Conservation (phyloP, 108 stramenopile species). For the Discostella stelligeroides region DNA sequence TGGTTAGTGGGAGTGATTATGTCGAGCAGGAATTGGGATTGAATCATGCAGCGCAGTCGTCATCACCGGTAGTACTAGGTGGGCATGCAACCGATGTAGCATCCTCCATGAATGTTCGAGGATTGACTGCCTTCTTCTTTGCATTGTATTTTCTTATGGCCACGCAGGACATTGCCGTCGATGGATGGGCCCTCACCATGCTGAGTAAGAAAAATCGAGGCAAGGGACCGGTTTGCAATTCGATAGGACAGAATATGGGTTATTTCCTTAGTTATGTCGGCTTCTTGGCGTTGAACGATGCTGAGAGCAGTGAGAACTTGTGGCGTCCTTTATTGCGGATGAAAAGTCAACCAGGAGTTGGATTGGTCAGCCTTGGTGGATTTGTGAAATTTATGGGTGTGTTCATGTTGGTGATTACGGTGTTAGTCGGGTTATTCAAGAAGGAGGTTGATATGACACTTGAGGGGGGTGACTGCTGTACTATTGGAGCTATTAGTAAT, state of each 20-base stretch:
- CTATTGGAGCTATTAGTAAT: slow-evolving; percentile 11
- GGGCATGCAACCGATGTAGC: too few relatives aligned
- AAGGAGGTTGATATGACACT: slow-evolving; percentile 59
- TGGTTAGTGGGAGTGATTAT: slow-evolving; percentile 81
- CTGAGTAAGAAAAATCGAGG: slow-evolving; percentile 93
- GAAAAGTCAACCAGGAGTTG: slow-evolving; percentile 57
- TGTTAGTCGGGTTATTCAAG: slow-evolving; percentile 91
- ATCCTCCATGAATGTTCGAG: slow-evolving; percentile 66
- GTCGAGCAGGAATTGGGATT: slow-evolving; percentile 82
- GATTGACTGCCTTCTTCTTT: slow-evolving; percentile 94
- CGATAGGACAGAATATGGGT: slow-evolving; percentile 97
- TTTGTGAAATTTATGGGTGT: slow-evolving; percentile 95
- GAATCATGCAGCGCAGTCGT: slow-evolving; percentile 14
- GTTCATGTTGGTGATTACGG: slow-evolving; percentile 91
- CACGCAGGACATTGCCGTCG: slow-evolving; percentile 99
- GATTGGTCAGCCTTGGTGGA: slow-evolving; percentile 80
- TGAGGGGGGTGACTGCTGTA: slow-evolving; percentile 29
- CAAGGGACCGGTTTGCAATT: slow-evolving; percentile 93
- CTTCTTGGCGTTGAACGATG: slow-evolving; percentile 95
- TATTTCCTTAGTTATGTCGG: slow-evolving; percentile 95
- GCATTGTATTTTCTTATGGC: slow-evolving; percentile 97
- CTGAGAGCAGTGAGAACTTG: slow-evolving; percentile 82
- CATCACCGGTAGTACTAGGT: too few relatives aligned
- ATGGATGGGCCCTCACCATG: slow-evolving; percentile 99
- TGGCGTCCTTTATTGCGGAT: slow-evolving; percentile 78